Evolutionary conservation across 768 basidiomycete genomes (phyloP), one percentile per base, ranked within the genome.

Genomic region (Cubamyces lactineus): DNA sequence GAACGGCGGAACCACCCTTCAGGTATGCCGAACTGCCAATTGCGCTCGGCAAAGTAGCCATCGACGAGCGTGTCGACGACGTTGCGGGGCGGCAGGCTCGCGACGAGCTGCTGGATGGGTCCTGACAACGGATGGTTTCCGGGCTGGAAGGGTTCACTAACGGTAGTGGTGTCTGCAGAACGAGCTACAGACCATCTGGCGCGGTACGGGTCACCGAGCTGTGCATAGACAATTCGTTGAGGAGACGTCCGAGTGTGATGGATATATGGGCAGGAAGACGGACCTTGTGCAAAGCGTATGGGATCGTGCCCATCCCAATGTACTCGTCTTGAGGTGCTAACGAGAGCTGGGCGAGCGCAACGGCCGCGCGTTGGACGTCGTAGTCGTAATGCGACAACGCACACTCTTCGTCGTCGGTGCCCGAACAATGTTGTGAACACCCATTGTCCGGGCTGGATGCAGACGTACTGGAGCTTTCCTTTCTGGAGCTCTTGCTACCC

Each of bases 11-110:
- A 82, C 81, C 81, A 84, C 21, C 72, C 67, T 65, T 82, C 78
- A 6, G 82, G 80, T 26, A 84, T 77, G 12, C 82, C 81, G 54
- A 78, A 83, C 23, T 79, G 77, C 80, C 80, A 83, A 60, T 84
- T 84, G 51, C 76, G 72, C 47, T 79, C 74, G 19, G 69, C 62
- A 71, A 85, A 83, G 69, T 78, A 84, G 16, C 69, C 56, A 40
- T 63, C 57, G 53, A 72, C 52, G 53, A 68, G 66, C 45, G 38
- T n/a, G 6, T 71, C 62, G 34, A 50, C 23, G n/a, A 40, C 39
- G 9, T 13, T 42, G 16, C 66, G 66, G 9, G 67, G 54, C 15
- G 70, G 72, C 0, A 71, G 63, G 43, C 61, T 65, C 11, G 73
- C 67, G 19, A 78, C 71, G 30, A 82, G 74, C 15, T 52, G 50